A percentile compares a stretch with the other conserved stretches of the same genome.
phyloP scores from a whole-genome alignment of 331 rosid genomes.

The Saraca asoca region DNA sequence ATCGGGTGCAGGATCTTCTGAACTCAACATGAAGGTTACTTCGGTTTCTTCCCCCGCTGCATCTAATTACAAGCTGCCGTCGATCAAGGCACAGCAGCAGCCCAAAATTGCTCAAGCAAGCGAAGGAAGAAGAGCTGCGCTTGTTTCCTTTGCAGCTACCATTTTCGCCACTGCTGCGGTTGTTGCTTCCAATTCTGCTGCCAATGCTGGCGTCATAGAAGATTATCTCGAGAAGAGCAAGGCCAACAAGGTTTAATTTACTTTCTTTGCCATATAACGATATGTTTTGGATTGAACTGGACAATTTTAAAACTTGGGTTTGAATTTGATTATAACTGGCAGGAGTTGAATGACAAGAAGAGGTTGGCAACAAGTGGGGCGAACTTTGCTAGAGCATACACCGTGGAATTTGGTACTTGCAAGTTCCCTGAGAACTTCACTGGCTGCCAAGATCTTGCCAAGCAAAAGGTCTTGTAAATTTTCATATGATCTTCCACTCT shows the following conservation, averaged over 20 bases:
- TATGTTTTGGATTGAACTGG: background rate
- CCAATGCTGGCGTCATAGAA: slow-evolving; percentile 88
- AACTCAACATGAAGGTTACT: slow-evolving; percentile 54
- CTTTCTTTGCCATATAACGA: background rate
- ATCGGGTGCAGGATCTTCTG: slow-evolving; percentile 56
- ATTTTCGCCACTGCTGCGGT: slow-evolving; percentile 57
- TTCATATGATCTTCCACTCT: too few species aligned
- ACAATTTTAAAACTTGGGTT: background rate
- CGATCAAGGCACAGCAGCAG: slow-evolving; percentile 64
- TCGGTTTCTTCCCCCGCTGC: slow-evolving; percentile 43
- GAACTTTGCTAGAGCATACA: slow-evolving; percentile 93
- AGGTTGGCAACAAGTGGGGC: slow-evolving; percentile 95
- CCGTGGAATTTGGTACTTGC: slow-evolving; percentile 89
- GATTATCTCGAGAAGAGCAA: slow-evolving; percentile 89
- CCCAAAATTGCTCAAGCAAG: slow-evolving; percentile 30
- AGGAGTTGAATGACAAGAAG: slow-evolving; percentile 97
- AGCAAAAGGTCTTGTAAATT: slow-evolving; percentile 62
- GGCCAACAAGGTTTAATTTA: slow-evolving; percentile 77
- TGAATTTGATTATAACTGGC: slow-evolving; percentile 19
- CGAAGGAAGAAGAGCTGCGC: slow-evolving; percentile 76
- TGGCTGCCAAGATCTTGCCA: slow-evolving; percentile 99
- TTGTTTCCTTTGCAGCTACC: slow-evolving; percentile 64
- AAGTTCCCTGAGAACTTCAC: slow-evolving; percentile 99
- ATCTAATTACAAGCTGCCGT: slow-evolving; percentile 42
- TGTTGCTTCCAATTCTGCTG: slow-evolving; percentile 52